Evolutionary conservation across 2,329 filamentous ascomycete species (phyloP).

Genomic region (Phaeosphaeriaceae sp.): DNA sequence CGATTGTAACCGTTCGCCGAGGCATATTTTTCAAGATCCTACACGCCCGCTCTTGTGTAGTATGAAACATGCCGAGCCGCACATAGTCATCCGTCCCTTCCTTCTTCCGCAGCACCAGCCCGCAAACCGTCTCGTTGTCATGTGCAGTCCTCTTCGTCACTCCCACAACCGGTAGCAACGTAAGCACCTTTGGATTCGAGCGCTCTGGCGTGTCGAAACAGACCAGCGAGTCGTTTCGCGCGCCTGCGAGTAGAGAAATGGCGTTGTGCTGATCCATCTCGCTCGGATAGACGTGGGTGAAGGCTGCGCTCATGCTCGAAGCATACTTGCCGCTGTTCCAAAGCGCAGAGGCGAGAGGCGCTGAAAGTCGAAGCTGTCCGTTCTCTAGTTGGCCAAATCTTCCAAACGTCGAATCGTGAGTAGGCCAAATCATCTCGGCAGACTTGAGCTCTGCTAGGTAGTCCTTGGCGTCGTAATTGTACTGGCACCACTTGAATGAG

Average conservation of each 20-base stretch:
- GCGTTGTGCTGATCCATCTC: not conserved
- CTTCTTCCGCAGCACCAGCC: not conserved
- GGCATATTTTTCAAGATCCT: conserved; percentile 10
- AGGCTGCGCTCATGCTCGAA: not conserved
- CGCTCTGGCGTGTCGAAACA: not conserved
- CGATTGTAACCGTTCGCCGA: not conserved
- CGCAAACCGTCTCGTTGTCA: conserved; percentile 3
- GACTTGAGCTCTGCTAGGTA: conserved; percentile 1
- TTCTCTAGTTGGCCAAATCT: not conserved
- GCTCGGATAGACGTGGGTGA: not conserved
- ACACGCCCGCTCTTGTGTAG: not conserved
- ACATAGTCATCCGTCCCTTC: not conserved
- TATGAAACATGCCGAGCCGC: conserved; percentile 4
- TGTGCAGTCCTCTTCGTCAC: not conserved
- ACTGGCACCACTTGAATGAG: conserved; percentile 6
- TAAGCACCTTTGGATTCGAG: not conserved
- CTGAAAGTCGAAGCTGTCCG: not conserved
- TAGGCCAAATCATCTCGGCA: not conserved
- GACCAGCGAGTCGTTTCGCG: not conserved
- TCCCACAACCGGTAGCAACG: not conserved
- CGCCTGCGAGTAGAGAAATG: not conserved
- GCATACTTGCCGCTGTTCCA: not conserved
- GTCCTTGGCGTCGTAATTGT: conserved; percentile 3
- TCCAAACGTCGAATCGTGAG: not conserved
- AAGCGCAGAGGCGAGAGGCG: not conserved